Base-by-base conservation (phyloP, 2,329 filamentous ascomycete species). In the Hirsutella thompsonii region DNA sequence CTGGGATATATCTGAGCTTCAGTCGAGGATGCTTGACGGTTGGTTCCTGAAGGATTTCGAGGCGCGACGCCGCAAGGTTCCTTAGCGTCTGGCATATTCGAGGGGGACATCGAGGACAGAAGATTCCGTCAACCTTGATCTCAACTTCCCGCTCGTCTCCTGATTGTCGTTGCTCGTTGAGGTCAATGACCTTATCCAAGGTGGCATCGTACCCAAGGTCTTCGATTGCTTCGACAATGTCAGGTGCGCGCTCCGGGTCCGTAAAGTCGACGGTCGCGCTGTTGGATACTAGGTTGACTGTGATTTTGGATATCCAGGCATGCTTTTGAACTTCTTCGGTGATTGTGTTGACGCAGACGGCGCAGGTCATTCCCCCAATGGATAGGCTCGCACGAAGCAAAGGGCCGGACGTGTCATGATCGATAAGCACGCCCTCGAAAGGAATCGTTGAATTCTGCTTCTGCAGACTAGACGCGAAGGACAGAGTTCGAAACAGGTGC, bases 321-420 rank as follows among this genome's bases (percentile, higher is more conserved):
- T 52, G 48, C 45, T 75, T 72, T 37, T 72, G 61, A 30, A 87
- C 57, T 46, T 74, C 72, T 6, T 70, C 61, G 11, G 72, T 78
- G 48, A 87, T 74, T 32, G 69, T 67, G 52, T 79, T 79, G 40
- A 70, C 69, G 52, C 83, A 88, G 11, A 79, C 71, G 13, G 77
- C 75, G 54, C 83, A 87, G 4, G 78, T 84, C 81, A 88, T 86
- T 40, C 82, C 82, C 21, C 70, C 75, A 33, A 88, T 69, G 18
- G 78, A 74, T n/a, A 79, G 47, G 0, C 63, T 69, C 2, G 67
- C 72, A 32, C 66, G 59, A 66, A 70, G 78, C 18, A 42, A 39
- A 13, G 45, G 44, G n/a, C 50, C 21, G 1, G 38, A 6, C 4
- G 36, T 38, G 10, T 28, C 39, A 28, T 46, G 40, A 26, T 47